Evolutionary conservation across 768 basidiomycete genomes (phyloP).

Genomic region (Cystofilobasidium ferigula): DNA sequence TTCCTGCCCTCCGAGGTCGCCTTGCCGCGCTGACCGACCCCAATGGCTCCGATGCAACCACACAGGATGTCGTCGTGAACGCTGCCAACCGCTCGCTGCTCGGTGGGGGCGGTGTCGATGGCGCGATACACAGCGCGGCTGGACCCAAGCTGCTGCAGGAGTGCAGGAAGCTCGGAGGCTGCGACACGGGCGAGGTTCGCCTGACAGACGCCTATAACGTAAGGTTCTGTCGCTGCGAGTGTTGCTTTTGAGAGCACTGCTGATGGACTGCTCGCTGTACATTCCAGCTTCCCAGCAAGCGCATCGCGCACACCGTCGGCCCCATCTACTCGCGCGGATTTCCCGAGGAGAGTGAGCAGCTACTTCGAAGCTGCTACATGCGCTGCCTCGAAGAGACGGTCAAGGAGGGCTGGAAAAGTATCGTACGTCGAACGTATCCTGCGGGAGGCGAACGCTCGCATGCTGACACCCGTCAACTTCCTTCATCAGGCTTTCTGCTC

Average conservation of each 20-base stretch:
- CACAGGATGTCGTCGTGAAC: conserved; percentile 36
- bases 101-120: conserved; percentile 39
- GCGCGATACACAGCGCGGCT: conserved; percentile 40
- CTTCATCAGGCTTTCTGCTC: conserved; percentile 18
- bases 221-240: background rate
- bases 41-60: too few relatives aligned
- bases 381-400: conserved; percentile 32
- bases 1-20: too few relatives aligned
- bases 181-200: conserved; percentile 39
- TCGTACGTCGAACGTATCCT: too few relatives aligned
- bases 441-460: too few relatives aligned
- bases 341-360: conserved; percentile 27
- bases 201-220: conserved; percentile 36
- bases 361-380: conserved; percentile 35
- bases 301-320: conserved; percentile 39
- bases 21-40: too few relatives aligned
- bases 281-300: conserved; percentile 36
- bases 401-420: conserved; percentile 29
- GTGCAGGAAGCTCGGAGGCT: conserved; percentile 36
- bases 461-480: too few relatives aligned
- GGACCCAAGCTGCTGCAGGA: conserved; percentile 36
- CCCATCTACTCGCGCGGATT: conserved; percentile 34
- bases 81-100: conserved; percentile 38
- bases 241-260: background rate
- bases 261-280: background rate